phyloP scores from a whole-genome alignment of 148 eudicot species.

The Vaccinium corymbosum region DNA sequence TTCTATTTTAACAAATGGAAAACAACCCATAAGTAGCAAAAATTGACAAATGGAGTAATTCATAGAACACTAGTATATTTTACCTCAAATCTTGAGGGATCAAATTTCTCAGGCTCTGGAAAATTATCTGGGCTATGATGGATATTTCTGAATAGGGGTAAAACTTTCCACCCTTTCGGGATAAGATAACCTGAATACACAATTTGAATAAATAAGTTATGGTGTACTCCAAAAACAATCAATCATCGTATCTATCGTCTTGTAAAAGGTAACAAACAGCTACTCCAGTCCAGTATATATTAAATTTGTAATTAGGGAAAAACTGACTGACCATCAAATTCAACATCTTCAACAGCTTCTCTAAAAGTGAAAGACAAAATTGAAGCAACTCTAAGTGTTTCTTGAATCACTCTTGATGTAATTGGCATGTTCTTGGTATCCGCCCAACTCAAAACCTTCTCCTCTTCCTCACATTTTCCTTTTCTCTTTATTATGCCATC shows the following conservation, averaged over 20 bases:
- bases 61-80: background rate
- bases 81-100: conserved; percentile 86
- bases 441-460: conserved; percentile 43
- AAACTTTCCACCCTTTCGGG: conserved; percentile 80
- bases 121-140: conserved; percentile 70
- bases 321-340: conserved; percentile 60
- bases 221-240: too few relatives aligned
- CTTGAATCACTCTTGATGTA: conserved; percentile 81
- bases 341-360: conserved; percentile 98
- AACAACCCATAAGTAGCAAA: too few relatives aligned
- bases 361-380: conserved; percentile 91
- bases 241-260: too few relatives aligned
- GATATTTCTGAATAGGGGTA: conserved; percentile 70
- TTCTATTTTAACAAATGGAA: too few relatives aligned
- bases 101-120: conserved; percentile 64
- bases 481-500: conserved; percentile 39
- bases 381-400: conserved; percentile 90
- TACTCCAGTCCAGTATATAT: too few relatives aligned
- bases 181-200: conserved; percentile 59
- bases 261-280: too few relatives aligned
- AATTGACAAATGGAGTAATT: too few relatives aligned
- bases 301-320: background rate
- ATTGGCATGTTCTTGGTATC: conserved; percentile 74
- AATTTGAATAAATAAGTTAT: background rate
- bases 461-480: conserved; percentile 32